Conservation (phyloP, 768 basidiomycete species). For the Phaeolepiota aurea region DNA sequence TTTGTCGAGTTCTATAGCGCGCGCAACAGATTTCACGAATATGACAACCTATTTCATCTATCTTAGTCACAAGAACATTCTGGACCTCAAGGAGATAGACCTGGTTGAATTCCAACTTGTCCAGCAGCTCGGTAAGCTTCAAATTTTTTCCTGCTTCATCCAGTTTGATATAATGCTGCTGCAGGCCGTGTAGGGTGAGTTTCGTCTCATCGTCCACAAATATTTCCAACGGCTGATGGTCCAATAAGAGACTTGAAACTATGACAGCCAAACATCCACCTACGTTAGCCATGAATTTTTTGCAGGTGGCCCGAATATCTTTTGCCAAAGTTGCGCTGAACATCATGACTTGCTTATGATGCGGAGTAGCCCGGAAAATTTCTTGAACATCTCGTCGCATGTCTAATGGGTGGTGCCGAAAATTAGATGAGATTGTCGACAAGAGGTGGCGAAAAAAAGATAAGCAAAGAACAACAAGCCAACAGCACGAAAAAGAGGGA, state of each 20-base stretch:
- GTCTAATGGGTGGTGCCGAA: conserved; percentile 75
- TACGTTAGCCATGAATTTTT: conserved; percentile 99
- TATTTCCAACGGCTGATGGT: conserved; percentile 86
- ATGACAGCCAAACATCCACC: conserved; percentile 21
- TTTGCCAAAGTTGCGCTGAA: conserved; percentile 97
- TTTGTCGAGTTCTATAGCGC: conserved; percentile 95
- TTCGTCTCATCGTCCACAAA: conserved; percentile 99
- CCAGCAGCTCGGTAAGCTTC: conserved; percentile 92
- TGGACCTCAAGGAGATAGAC: too few relatives aligned
- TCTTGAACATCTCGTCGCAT: conserved; percentile 99
- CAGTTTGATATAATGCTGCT: conserved; percentile 97
- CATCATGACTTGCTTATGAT: conserved; percentile 99
- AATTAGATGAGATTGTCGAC: conserved; percentile 56
- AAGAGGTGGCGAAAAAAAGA: conserved; percentile 43
- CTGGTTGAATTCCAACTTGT: conserved; percentile 97
- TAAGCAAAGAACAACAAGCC: conserved; percentile 33
- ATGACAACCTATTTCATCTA: conserved; percentile 87
- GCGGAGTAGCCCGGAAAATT: conserved; percentile 97
- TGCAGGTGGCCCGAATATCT: conserved; percentile 95
- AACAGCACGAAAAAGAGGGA: conserved; percentile 18
- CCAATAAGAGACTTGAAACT: background rate
- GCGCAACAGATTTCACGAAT: conserved; percentile 96
- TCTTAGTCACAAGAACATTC: too few relatives aligned
- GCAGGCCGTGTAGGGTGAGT: conserved; percentile 92
- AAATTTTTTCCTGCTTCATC: conserved; percentile 95